A percentile compares a stretch with the other conserved stretches of the same genome.
phyloP scores from a whole-genome alignment of 345 rosid genomes.

The Populus simonii region DNA sequence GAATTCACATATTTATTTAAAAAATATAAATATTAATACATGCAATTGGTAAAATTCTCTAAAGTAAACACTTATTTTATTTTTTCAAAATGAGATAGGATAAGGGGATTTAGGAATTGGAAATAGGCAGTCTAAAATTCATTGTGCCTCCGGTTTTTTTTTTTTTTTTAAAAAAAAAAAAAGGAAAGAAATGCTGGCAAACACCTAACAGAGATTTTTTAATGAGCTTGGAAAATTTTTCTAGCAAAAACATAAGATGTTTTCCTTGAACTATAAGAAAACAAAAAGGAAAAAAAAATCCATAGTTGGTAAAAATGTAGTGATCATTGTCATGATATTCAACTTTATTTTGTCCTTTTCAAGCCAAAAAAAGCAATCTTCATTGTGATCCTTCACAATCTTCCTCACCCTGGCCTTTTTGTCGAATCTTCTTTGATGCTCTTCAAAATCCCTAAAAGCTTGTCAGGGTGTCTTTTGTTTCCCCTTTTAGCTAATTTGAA shows the following conservation, averaged over 20 bases:
- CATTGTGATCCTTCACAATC: conserved; percentile 22
- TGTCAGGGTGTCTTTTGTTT: conserved; percentile 10
- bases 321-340: conserved; percentile 19
- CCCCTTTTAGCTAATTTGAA: conserved; percentile 13
- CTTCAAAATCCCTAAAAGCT: conserved; percentile 26
- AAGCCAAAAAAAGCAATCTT: conserved; percentile 29
- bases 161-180: too few species aligned
- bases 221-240: not conserved
- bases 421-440: conserved; percentile 32
- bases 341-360: conserved; percentile 25
- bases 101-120: too few species aligned
- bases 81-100: too few species aligned
- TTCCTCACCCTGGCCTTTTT: not conserved
- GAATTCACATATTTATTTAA: too few species aligned
- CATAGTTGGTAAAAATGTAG: conserved; percentile 10
- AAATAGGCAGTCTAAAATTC: too few species aligned
- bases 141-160: too few species aligned
- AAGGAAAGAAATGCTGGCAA: too few species aligned
- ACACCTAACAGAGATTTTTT: too few species aligned
- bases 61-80: too few species aligned
- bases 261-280: not conserved
- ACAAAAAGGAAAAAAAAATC: not conserved
- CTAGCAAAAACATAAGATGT: not conserved
- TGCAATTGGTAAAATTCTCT: too few species aligned
- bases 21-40: too few species aligned